Percentiles rank a stretch among this genome's conserved stretches.
These are phyloP conservation scores for Kuraishia floccosa DNA, from an alignment of 805 yeast genomes.

Conservation along the genomic window DNA sequence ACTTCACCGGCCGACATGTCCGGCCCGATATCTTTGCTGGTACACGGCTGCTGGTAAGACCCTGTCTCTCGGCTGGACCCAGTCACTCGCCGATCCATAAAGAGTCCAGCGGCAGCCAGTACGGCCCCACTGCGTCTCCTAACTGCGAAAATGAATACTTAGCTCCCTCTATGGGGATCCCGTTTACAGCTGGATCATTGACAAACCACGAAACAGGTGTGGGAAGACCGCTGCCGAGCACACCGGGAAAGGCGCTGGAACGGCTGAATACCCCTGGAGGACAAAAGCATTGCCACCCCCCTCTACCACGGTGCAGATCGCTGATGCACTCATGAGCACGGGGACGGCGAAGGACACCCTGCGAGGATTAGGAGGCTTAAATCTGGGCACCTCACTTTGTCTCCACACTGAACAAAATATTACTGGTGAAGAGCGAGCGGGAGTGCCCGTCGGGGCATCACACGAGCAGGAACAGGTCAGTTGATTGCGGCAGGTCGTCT, in stretches of 20 bases:
- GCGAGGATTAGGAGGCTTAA: slow-evolving; percentile 80
- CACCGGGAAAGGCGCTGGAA: slow-evolving; percentile 49
- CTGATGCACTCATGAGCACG: slow-evolving; percentile 40
- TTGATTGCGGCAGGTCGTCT: slow-evolving; percentile 36
- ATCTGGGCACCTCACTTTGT: slow-evolving; percentile 47
- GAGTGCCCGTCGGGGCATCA: slow-evolving; percentile 97
- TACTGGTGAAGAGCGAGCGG: slow-evolving; percentile 87
- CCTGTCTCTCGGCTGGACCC: too few relatives aligned
- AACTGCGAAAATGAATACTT: slow-evolving; percentile 7
- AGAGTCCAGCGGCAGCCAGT: too few relatives aligned
- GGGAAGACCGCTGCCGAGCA: slow-evolving; percentile 52
- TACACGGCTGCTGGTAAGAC: too few relatives aligned
- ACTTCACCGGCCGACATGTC: too few relatives aligned
- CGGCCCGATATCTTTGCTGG: too few relatives aligned
- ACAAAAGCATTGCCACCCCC: slow-evolving; percentile 76
- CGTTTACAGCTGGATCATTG: slow-evolving; percentile 62
- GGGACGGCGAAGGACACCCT: slow-evolving; percentile 86
- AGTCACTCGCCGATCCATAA: too few relatives aligned
- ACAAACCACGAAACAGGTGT: slow-evolving; percentile 74
- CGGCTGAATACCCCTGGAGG: slow-evolving; percentile 56
- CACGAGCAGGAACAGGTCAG: slow-evolving; percentile 71
- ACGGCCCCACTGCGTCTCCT: too few relatives aligned
- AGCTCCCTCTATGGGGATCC: slow-evolving; percentile 26
- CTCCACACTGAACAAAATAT: slow-evolving; percentile 47
- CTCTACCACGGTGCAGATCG: slow-evolving; percentile 77